These are phyloP conservation scores for Monosiga brevicollis DNA, from an alignment of 78 protist genomes.

Conservation along the genomic window DNA sequence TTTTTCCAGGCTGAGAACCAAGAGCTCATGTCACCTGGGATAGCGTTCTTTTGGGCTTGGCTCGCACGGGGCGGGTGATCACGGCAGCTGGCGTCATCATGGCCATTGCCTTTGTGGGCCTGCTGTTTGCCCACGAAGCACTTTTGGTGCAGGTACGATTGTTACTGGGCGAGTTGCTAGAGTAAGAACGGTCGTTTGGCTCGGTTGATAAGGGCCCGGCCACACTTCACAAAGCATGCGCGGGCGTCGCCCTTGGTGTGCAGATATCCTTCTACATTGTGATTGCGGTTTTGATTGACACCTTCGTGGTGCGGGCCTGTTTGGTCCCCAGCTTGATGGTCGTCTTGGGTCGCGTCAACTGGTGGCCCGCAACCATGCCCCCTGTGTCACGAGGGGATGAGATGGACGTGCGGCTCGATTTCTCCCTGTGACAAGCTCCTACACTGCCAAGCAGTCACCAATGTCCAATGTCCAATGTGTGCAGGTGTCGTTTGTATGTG, in stretches of 20 bases:
- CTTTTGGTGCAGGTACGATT: neutral
- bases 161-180: too few species aligned
- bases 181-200: too few species aligned
- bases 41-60: neutral
- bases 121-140: neutral
- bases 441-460: too few species aligned
- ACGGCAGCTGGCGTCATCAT: slow-evolving; percentile 28
- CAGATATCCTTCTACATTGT: neutral
- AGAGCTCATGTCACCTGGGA: too few species aligned
- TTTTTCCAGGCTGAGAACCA: too few species aligned
- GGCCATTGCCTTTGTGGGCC: slow-evolving; percentile 26
- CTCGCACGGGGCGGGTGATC: slow-evolving; percentile 15
- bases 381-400: neutral
- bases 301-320: neutral
- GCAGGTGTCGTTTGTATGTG: too few species aligned
- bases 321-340: neutral
- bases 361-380: neutral
- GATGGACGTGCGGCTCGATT: too few species aligned
- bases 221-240: too few species aligned
- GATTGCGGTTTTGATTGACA: neutral
- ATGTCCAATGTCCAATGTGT: too few species aligned
- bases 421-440: too few species aligned
- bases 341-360: neutral
- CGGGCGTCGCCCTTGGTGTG: too few species aligned
- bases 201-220: too few species aligned